phyloP scores from a whole-genome alignment of 2,329 filamentous ascomycete genomes.

The Neonectria sp. region DNA sequence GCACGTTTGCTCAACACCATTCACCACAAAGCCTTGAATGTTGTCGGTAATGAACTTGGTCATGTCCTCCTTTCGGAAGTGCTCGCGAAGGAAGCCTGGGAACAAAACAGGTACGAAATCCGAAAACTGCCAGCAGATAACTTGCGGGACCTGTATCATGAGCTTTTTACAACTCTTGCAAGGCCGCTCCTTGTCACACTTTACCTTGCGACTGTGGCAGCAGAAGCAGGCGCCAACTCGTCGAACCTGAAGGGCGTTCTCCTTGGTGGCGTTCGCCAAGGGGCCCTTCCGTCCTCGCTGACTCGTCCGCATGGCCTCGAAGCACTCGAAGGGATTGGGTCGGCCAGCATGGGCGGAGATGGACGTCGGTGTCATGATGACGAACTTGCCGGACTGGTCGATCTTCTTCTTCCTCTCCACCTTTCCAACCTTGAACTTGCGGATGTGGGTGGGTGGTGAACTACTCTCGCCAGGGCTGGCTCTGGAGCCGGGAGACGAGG shows the following conservation, averaged over 20 bases:
- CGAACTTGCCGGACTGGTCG: constrained; percentile 62
- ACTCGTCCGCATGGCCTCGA: constrained; percentile 67
- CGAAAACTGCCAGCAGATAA: constrained; percentile 72
- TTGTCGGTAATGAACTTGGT: constrained; percentile 64
- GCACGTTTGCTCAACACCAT: constrained; percentile 59
- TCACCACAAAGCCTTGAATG: constrained; percentile 60
- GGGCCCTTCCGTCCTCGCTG: constrained; percentile 71
- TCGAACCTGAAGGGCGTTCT: constrained; percentile 68
- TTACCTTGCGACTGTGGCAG: constrained; percentile 72
- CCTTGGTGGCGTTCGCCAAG: constrained; percentile 67
- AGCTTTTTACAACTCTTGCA: constrained; percentile 72
- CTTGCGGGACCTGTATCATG: constrained; percentile 64
- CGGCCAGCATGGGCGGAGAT: constrained; percentile 67
- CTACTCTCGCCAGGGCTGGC: constrained; percentile 40
- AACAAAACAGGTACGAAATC: constrained; percentile 69
- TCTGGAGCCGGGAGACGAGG: constrained; percentile 49
- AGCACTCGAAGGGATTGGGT: constrained; percentile 68
- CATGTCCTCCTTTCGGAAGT: constrained; percentile 68
- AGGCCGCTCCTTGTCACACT: constrained; percentile 69
- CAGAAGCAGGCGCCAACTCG: constrained; percentile 71
- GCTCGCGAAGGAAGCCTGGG: constrained; percentile 65
- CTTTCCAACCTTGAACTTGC: constrained; percentile 61
- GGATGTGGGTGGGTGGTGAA: constrained; percentile 54
- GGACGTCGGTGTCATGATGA: constrained; percentile 69
- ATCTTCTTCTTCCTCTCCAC: constrained; percentile 62